phyloP scores from a whole-genome alignment of 192 early-diverging fungal genomes.

The Obelidium mucronatum region DNA sequence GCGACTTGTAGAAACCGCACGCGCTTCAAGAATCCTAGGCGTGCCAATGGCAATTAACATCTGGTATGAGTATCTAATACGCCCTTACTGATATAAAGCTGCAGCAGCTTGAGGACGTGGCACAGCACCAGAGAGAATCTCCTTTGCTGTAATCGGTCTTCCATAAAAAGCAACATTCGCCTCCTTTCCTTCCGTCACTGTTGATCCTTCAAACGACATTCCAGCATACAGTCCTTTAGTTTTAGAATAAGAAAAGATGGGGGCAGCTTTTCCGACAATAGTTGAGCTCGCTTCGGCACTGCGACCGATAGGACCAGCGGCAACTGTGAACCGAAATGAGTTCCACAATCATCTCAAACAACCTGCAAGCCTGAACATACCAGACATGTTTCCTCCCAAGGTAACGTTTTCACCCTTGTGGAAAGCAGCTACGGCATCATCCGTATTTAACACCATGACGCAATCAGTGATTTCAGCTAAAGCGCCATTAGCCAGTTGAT shows the following conservation, averaged over 20 bases:
- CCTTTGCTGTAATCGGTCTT: background rate
- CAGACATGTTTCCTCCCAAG: background rate
- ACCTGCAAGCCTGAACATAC: background rate
- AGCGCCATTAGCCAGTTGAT: constrained; percentile 64
- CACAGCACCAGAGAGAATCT: constrained; percentile 6
- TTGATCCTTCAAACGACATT: constrained; percentile 84
- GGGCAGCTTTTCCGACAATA: constrained; percentile 69
- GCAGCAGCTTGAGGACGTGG: constrained; percentile 3
- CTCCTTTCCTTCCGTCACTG: constrained; percentile 82
- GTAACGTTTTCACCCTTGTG: constrained; percentile 76
- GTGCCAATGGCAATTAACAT: too few relatives aligned
- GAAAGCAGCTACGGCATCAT: constrained; percentile 85
- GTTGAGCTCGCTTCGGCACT: constrained; percentile 66
- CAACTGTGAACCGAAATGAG: constrained; percentile 21
- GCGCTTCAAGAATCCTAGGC: too few relatives aligned
- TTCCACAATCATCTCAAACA: too few relatives aligned
- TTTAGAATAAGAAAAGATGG: constrained; percentile 93
- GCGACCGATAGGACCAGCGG: constrained; percentile 44
- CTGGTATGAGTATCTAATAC: too few relatives aligned
- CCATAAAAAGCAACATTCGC: constrained; percentile 88
- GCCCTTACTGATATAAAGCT: constrained; percentile 1
- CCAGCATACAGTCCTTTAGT: constrained; percentile 93
- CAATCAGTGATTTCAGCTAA: constrained; percentile 85
- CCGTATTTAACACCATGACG: constrained; percentile 87
- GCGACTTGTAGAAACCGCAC: too few relatives aligned